These are phyloP conservation scores for Skeletonema potamos DNA, from an alignment of 108 stramenopile genomes.

Conservation along the genomic window DNA sequence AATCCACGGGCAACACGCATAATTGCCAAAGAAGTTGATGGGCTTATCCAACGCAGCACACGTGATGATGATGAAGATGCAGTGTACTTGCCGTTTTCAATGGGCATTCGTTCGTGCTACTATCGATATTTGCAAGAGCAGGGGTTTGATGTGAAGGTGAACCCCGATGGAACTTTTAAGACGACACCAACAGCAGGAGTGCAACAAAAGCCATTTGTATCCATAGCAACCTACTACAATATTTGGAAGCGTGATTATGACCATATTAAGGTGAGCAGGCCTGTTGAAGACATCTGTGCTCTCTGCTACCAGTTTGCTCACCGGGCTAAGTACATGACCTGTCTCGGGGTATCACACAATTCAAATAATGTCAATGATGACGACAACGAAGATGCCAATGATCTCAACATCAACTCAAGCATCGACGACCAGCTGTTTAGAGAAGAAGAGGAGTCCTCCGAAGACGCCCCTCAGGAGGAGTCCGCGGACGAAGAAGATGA, in stretches of 20 bases:
- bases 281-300: slow-evolving; percentile 26
- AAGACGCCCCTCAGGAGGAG: not conserved
- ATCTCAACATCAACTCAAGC: not conserved
- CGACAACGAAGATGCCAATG: not conserved
- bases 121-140: not conserved
- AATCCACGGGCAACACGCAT: slow-evolving; percentile 7
- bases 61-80: not conserved
- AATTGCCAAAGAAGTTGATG: not conserved
- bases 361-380: not conserved
- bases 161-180: not conserved
- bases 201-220: not conserved
- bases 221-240: not conserved
- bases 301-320: not conserved
- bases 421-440: no score
- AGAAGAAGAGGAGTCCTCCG: no score
- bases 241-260: slow-evolving; percentile 18
- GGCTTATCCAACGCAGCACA: not conserved
- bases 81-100: not conserved
- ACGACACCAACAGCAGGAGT: not conserved
- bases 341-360: no score
- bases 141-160: not conserved
- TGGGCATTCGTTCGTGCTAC: not conserved
- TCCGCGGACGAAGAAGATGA: not conserved
- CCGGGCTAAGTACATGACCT: not conserved
- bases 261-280: slow-evolving; percentile 22